Conservation (phyloP, 441 rosid species). For the Aleurites moluccanus region DNA sequence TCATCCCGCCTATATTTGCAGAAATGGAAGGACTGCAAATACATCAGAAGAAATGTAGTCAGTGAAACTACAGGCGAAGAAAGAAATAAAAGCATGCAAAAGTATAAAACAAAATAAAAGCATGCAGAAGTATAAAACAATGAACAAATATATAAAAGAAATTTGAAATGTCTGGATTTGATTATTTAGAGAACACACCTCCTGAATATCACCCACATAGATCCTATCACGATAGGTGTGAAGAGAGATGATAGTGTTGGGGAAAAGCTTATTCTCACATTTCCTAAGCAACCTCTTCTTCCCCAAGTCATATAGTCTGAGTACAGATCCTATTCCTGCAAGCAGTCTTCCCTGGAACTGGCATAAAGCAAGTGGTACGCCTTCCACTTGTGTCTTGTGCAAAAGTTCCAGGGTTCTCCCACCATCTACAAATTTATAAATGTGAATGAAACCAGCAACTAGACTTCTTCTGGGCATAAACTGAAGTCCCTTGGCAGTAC, state of each 20-base stretch:
- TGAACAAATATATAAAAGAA: neutral
- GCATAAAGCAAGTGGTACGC: slow-evolving; percentile 84
- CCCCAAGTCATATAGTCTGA: slow-evolving; percentile 91
- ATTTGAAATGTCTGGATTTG: neutral
- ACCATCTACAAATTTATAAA: slow-evolving; percentile 87
- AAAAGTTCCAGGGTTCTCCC: slow-evolving; percentile 83
- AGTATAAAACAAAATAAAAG: neutral
- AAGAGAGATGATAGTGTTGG: slow-evolving; percentile 70
- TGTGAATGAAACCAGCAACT: slow-evolving; percentile 76
- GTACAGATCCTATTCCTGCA: slow-evolving; percentile 87
- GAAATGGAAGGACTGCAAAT: slow-evolving; percentile 85
- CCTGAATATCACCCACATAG: slow-evolving; percentile 91
- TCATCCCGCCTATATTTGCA: slow-evolving; percentile 99
- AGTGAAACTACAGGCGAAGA: neutral
- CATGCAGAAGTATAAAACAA: slow-evolving; percentile 1
- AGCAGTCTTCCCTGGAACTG: slow-evolving; percentile 93
- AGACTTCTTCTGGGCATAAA: slow-evolving; percentile 76
- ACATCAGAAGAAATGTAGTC: neutral
- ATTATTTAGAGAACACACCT: slow-evolving; percentile 47
- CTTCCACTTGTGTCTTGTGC: slow-evolving; percentile 97
- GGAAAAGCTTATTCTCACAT: slow-evolving; percentile 94
- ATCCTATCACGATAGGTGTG: slow-evolving; percentile 92
- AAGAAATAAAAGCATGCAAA: neutral
- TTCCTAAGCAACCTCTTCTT: slow-evolving; percentile 84
- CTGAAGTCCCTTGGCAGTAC: slow-evolving; percentile 90